A percentile compares a stretch with the other conserved stretches of the same genome.
Conservation (phyloP, 805 yeast species). For the Cyberlindnera meyerae region DNA sequence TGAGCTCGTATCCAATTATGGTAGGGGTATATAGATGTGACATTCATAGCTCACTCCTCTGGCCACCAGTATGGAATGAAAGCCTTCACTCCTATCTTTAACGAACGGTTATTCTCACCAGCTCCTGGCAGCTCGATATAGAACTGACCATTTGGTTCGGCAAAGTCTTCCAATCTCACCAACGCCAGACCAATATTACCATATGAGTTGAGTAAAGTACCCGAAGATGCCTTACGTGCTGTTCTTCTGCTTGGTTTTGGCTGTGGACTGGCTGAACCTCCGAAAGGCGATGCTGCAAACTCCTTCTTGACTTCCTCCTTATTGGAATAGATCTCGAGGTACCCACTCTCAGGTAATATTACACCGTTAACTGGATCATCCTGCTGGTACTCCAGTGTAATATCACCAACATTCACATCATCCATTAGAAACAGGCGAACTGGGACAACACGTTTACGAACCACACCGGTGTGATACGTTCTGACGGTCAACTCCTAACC, state of each 20-base stretch:
- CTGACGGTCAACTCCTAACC: conserved; percentile 96
- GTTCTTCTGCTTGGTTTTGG: conserved; percentile 7
- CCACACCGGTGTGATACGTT: conserved; percentile 74
- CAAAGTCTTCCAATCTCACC: conserved; percentile 44
- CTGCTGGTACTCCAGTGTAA: conserved; percentile 14
- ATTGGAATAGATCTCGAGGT: conserved; percentile 21
- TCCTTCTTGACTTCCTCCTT: conserved; percentile 17
- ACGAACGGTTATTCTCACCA: conserved; percentile 17
- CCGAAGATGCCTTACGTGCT: conserved; percentile 41
- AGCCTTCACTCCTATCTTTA: conserved; percentile 44
- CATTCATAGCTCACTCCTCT: conserved; percentile 6
- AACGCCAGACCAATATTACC: conserved; percentile 66
- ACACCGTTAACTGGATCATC: conserved; percentile 8
- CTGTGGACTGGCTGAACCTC: conserved; percentile 5
- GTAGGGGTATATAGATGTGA: too few species aligned
- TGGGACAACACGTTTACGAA: conserved; percentile 82
- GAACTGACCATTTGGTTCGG: conserved; percentile 30
- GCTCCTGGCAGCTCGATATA: conserved; percentile 27
- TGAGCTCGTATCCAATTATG: too few species aligned
- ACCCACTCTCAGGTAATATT: conserved; percentile 9
- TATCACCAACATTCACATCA: conserved; percentile 12
- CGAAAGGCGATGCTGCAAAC: conserved; percentile 38
- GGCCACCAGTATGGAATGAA: conserved; percentile 79
- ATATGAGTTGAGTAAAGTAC: conserved; percentile 51
- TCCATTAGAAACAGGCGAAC: conserved; percentile 32